Conservation (phyloP, 768 basidiomycete species). For the Ramaria rubella region DNA sequence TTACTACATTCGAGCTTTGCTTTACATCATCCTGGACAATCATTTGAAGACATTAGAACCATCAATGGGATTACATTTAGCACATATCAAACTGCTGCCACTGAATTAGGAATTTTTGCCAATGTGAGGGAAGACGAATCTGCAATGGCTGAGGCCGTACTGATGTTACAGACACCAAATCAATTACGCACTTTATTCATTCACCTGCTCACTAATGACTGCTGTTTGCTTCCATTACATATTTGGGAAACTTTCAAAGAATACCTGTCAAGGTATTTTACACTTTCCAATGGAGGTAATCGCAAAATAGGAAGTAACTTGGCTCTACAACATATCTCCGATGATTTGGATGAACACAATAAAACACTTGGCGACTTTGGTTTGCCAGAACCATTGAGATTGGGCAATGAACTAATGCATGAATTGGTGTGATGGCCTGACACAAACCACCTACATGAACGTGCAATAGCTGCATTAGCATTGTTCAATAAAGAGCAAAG, state of each 20-base stretch:
- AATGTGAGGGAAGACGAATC: slow-evolving; percentile 21
- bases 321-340: slow-evolving; percentile 20
- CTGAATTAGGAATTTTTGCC: slow-evolving; percentile 19
- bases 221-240: slow-evolving; percentile 18
- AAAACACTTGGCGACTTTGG: slow-evolving; percentile 24
- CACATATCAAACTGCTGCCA: slow-evolving; percentile 23
- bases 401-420: slow-evolving; percentile 21
- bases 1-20: slow-evolving; percentile 28
- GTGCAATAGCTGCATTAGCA: slow-evolving; percentile 11
- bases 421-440: slow-evolving; percentile 24
- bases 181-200: slow-evolving; percentile 36
- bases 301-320: slow-evolving; percentile 18
- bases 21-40: slow-evolving; percentile 15
- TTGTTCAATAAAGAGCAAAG: slow-evolving; percentile 22
- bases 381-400: slow-evolving; percentile 23
- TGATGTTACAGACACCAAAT: slow-evolving; percentile 24
- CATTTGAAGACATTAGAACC: slow-evolving; percentile 21
- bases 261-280: slow-evolving; percentile 20
- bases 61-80: slow-evolving; percentile 13
- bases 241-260: slow-evolving; percentile 25
- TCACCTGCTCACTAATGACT: slow-evolving; percentile 32
- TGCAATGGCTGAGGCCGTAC: slow-evolving; percentile 32
- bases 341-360: slow-evolving; percentile 22
- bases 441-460: slow-evolving; percentile 4
- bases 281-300: slow-evolving; percentile 12